Conservation (phyloP, 2,329 filamentous ascomycete genomes). For the Claviceps monticola region DNA sequence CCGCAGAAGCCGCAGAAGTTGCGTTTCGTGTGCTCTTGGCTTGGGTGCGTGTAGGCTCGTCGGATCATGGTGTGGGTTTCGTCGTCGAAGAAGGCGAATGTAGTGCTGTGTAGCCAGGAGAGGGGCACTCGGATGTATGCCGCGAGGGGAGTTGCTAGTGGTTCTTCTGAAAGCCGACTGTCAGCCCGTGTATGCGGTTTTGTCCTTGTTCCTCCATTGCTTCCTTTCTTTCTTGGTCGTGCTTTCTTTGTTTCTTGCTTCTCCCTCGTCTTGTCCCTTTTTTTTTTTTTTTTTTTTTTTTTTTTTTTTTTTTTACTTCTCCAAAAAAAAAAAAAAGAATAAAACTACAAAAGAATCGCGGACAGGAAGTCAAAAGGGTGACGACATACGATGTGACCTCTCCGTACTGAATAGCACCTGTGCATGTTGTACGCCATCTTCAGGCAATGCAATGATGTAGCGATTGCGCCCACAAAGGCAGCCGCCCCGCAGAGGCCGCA, state of each 20-base stretch:
- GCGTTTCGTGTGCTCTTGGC: constrained; percentile 46
- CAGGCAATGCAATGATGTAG: constrained; percentile 61
- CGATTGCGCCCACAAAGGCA: constrained; percentile 80
- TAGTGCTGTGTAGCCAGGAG: constrained; percentile 64
- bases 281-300: background rate
- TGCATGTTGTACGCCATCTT: constrained; percentile 38
- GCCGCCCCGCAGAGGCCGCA: constrained; percentile 52
- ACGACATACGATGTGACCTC: constrained; percentile 58
- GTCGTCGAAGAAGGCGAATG: constrained; percentile 62
- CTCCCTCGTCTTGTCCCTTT: background rate
- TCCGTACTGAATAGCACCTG: constrained; percentile 65
- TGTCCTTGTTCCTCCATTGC: background rate
- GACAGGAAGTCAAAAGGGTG: background rate
- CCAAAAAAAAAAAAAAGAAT: background rate
- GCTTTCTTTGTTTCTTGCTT: background rate
- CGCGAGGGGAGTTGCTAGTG: constrained; percentile 58
- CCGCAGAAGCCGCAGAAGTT: constrained; percentile 90
- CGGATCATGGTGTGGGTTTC: constrained; percentile 57
- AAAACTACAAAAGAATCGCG: background rate
- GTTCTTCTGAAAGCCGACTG: constrained; percentile 32
- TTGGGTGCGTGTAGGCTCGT: constrained; percentile 48
- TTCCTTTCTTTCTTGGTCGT: background rate
- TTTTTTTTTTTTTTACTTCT: background rate
- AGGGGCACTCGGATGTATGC: constrained; percentile 76
- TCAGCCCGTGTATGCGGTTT: background rate